These are phyloP conservation scores for Solanum chmielewskii DNA, from an alignment of 257 asterid genomes.

Conservation along the genomic window DNA sequence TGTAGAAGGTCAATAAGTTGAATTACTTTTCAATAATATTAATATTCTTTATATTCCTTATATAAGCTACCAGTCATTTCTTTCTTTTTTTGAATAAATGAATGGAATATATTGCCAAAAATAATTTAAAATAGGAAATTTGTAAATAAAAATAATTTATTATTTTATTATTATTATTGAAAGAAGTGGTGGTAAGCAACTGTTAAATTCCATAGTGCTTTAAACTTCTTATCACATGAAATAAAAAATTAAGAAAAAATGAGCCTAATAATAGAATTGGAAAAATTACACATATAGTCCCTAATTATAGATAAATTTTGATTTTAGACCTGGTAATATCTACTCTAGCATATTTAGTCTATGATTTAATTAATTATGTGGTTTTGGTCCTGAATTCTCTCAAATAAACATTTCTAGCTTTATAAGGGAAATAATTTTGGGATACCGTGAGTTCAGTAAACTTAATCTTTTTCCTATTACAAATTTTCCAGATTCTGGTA, in stretches of 20 bases:
- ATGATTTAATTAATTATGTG: not conserved
- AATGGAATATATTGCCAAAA: not conserved
- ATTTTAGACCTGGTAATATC: not conserved
- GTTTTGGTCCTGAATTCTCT: not conserved
- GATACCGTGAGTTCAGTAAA: no score
- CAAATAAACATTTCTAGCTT: not conserved
- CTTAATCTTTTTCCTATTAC: no score
- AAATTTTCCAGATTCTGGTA: fast-evolving
- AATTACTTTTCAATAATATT: not conserved
- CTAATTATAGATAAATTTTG: not conserved
- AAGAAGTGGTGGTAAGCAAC: not conserved
- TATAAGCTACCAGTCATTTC: not conserved
- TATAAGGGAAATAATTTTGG: no score
- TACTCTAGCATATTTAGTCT: not conserved
- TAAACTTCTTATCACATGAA: not conserved
- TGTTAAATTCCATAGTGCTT: not conserved
- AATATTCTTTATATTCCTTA: not conserved
- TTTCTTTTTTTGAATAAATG: not conserved
- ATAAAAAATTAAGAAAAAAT: no score
- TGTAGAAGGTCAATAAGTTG: not conserved
- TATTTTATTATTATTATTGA: no score
- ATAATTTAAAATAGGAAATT: not conserved
- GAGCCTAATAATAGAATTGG: not conserved
- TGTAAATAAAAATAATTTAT: not conserved
- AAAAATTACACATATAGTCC: not conserved